Base-by-base conservation (phyloP, 1,284 basidiomycete species). In the Entoloma clypeatum region DNA sequence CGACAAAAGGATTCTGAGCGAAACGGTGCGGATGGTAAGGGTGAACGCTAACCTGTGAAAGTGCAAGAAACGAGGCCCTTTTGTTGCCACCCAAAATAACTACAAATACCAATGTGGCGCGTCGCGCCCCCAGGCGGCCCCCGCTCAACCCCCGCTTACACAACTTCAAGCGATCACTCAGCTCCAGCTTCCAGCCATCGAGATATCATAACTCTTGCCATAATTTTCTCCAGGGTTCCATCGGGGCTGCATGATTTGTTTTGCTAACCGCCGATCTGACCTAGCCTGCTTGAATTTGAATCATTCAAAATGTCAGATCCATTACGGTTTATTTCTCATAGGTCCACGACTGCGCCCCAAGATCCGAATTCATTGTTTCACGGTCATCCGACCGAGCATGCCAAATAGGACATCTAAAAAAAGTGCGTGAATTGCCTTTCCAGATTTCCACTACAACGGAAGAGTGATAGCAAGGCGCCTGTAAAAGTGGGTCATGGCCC, bases 341-440 rank as follows among this genome's bases (percentile, higher is more conserved):
- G 74, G 11, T 74, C 71, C 47, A 71, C 68, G 3, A 65, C 74
- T 22, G 72, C 75, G 18, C 61, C 69, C 4, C 61, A 72, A 29
- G 70, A 76, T 47, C 72, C 72, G 10, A 69, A 72, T 13, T 59
- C 73, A 5, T 61, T 77, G 9, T 73, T 76, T 55, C 63, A 65
- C 36, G 63, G 65, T 33, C 71, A 74, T 39, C 69, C 72, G 9
- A 74, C 72, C 5, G 58, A 61, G 36, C 60, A 61, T 35, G 71
- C 74, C n/a, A 69, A 71, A 49, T 70, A 74, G 44, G 71, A 72
- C 45, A 46, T 48, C 1, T 71, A 70, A n/a, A n/a, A 56, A 60
- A 54, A 10, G 63, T 63, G 24, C 49, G 54, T 2, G 68, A 74
- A 47, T 68, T 76, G 39, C 62, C 68, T 48, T 74, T 32, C 73